Percentiles rank a stretch among this genome's conserved stretches.
Evolutionary conservation across 73 alveolate genomes (phyloP).

Genomic region (Paramecium sexaurelia): DNA sequence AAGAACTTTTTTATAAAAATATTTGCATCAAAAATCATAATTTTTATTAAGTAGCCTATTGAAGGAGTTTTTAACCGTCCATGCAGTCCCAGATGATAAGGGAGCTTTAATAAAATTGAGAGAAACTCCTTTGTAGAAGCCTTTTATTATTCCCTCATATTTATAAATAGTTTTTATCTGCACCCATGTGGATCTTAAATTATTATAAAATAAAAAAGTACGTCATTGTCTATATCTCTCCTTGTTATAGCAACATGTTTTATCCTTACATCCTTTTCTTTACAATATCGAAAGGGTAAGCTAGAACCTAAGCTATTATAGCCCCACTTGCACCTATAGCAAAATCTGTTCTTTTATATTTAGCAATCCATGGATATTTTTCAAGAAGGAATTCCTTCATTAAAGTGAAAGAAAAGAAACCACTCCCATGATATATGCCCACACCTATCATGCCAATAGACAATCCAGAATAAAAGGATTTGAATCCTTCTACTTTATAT

Average conservation of each 20-base stretch:
- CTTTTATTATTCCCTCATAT: conserved; percentile 69
- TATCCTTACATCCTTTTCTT: conserved; percentile 73
- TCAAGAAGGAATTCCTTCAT: conserved; percentile 37
- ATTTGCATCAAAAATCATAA: conserved; percentile 60
- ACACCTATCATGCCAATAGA: conserved; percentile 64
- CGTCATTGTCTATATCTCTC: conserved; percentile 59
- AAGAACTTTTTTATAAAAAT: not conserved
- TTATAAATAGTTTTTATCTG: not conserved
- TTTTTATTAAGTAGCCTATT: conserved; percentile 61
- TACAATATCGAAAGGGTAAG: conserved; percentile 77
- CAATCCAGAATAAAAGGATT: conserved; percentile 67
- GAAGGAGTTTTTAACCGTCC: conserved; percentile 63
- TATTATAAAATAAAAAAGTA: conserved; percentile 3
- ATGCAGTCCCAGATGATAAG: conserved; percentile 65
- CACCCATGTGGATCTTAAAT: conserved; percentile 22
- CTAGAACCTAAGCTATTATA: conserved; percentile 57
- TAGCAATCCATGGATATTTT: conserved; percentile 32
- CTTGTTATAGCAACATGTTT: conserved; percentile 45
- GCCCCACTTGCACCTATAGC: conserved; percentile 71
- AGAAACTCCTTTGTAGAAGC: conserved; percentile 75
- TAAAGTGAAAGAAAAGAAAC: conserved; percentile 60
- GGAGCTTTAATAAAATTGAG: conserved; percentile 71
- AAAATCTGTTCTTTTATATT: conserved; percentile 42
- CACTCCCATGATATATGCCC: conserved; percentile 66
- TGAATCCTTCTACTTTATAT: conserved; percentile 59